These are phyloP conservation scores for Elsinoe perseae DNA, from an alignment of 2,329 filamentous ascomycete species.

Conservation along the genomic window DNA sequence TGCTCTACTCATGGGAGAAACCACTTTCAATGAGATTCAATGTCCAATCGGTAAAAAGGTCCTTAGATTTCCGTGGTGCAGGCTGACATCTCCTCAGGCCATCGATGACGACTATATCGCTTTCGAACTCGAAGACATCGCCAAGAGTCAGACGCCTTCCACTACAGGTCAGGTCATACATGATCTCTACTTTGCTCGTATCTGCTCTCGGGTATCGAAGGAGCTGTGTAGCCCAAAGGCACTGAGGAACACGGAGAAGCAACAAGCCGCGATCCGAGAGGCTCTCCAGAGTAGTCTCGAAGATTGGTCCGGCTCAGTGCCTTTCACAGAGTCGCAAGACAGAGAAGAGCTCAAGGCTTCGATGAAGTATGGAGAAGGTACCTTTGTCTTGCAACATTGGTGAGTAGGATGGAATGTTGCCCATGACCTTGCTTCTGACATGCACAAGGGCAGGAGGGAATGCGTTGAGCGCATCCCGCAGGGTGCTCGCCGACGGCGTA, in stretches of 20 bases:
- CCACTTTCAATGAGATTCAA: slow-evolving; percentile 6
- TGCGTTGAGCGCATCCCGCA: neutral
- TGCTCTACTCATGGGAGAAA: slow-evolving; percentile 6
- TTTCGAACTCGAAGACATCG: slow-evolving; percentile 1
- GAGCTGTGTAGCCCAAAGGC: slow-evolving; percentile 7
- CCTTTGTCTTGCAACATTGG: slow-evolving; percentile 1
- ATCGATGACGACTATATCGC: slow-evolving; percentile 11
- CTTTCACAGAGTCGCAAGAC: neutral
- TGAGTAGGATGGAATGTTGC: neutral
- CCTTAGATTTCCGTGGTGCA: neutral
- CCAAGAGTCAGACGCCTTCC: neutral
- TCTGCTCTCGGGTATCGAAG: slow-evolving; percentile 2
- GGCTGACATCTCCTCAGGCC: neutral
- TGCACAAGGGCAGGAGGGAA: neutral
- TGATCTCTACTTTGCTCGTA: neutral
- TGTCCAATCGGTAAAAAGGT: neutral
- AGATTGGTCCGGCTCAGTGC: neutral
- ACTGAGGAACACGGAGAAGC: neutral
- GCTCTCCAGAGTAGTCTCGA: neutral
- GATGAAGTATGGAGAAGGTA: neutral
- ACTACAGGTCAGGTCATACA: neutral
- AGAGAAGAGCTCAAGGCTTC: neutral
- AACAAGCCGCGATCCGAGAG: neutral
- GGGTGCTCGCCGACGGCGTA: neutral
- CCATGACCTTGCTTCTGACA: neutral